Evolutionary conservation across 192 early-diverging fungal genomes (phyloP), one percentile per base, ranked within the genome.

Genomic region (Coemansia sp.): DNA sequence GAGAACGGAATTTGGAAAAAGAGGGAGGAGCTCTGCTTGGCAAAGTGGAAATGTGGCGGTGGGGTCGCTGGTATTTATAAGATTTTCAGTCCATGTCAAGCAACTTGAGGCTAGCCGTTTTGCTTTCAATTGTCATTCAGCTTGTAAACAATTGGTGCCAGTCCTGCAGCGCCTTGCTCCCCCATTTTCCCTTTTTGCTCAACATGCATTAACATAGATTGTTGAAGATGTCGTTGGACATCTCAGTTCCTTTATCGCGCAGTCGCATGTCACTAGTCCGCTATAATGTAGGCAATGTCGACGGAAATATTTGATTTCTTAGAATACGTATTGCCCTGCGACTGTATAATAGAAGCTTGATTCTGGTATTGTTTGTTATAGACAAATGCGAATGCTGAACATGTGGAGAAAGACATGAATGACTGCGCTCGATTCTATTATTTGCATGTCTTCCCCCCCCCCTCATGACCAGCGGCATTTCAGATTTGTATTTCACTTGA

Each of bases 371-470:
- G 54, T 56, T 19, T 48, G 46, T 5, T 33, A 34, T 16, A 16
- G 14, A 16, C 54, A 56, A 56, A 34, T 34, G 29, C 14, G 16
- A 56, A 56, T 17, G 54, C 1, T 17, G 31, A 16, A 16, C 54
- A 56, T 35, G 54, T 56, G 54, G 31, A 16, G 54, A 56, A 56
- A 56, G 54, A 57, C 54, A 57, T 33, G 54, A 17, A 17, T 17
- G 14, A 17, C 54, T 57, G 54, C 54, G 33, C 33, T 35, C 54
- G 16, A 16, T 35, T 57, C 2, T 57, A 57, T 57, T 57, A 34
- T 57, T 7, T 17, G 54, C 54, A 34, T 33, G 13, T 57, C 35
- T 34, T 57, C 35, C n/a, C 16, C 29, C 16, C 29, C 8, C 35
- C 24, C 54, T 57, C 31, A 31, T 35, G 54, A 57, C 16, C 54